Evolutionary conservation across 129 eudicot genomes (phyloP), one percentile per base, ranked within the genome.

Genomic region (Heracleum sosnowskyi): DNA sequence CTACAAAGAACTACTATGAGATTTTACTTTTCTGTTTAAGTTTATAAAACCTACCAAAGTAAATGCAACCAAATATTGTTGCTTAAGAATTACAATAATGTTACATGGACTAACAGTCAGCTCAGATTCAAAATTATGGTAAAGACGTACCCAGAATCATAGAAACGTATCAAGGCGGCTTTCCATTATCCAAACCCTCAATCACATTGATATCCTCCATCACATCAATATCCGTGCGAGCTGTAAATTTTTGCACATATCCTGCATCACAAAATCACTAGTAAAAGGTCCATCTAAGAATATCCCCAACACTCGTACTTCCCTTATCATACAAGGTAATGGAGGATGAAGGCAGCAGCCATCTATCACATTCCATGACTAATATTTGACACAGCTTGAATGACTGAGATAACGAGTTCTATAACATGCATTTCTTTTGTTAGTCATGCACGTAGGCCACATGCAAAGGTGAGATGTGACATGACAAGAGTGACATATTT

Each of bases 171-270:
- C 83, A 94, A 81, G 96, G 87, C 49, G 97, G 96, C 84, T 90
- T 91, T 69, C 90, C 97, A 42, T 90, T 90, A 33, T 88, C 96
- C 84, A 91, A 69, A 83, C 90, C 96, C 78, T 88, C 99, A 95
- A 92, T 95, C 82, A 90, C 70, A 75, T 95, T 88, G 60, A 92
- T 92, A 84, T 91, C 96, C 81, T 88, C 99, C 99, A 92, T 95
- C 82, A 92, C 73, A 75, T 95, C 89, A 71, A 92, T 92, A 85
- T 92, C 95, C 17, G n/a, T 78, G 72, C 99, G 97, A 11, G 87
- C 88, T 73, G 99, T 95, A 70, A 95, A 88, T 89, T 95, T 95
- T 82, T 92, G 99, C 71, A 95, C 99, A 75, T 95, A 95, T 77
- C 97, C 99, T 95, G 95, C 44, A 79, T 41, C 35, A 34, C 4